Base-by-base conservation (phyloP, 2,329 filamentous ascomycete species). In the Pestalotiopsis sp. region DNA sequence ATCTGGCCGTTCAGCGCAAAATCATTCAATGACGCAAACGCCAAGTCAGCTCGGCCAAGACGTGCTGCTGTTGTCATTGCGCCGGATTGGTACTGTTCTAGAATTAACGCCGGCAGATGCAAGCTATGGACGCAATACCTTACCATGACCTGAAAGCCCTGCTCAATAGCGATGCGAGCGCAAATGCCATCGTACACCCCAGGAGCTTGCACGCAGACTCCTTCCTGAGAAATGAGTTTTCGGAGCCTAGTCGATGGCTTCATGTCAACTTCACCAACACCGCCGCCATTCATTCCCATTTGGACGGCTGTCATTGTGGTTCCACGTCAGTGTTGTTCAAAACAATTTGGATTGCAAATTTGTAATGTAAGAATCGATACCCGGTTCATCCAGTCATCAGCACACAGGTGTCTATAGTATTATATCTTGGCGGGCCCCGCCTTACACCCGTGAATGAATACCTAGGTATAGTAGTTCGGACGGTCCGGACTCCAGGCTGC, bases 1-100 rank as follows among this genome's bases (percentile, higher is more conserved):
- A 91, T 91, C 65, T 84, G 82, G n/a, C 89, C 89, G 75, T 91
- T 88, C 59, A 81, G 80, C 45, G 82, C 81, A 89, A 92, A 92
- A 77, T 92, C 89, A 73, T 86, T 84, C 39, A 90, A 81, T 0
- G 88, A 87, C 2, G 87, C 85, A 13, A 92, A 80, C 57, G 88
- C 90, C 3, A 92, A 84, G 74, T 92, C 90, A 1, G 90, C 85
- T 80, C 86, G 84, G 38, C 90, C 89, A 0, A 92, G 84, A 36
- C 84, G 81, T 0, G 89, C 91, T 69, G 88, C 87, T 4, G 75
- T 75, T 9, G 74, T 76, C 61, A 65, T 66, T 38, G 67, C 61
- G 9, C 67, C 67, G 23, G 67, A 68, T 60, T 68, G 66, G 25
- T 64, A 68, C 66, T 68, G 12, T 2, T 14, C 9, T 31, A 14